Evolutionary conservation across 2,329 filamentous ascomycete species (phyloP), one percentile per base, ranked within the genome.

Genomic region (Didymella exigua): DNA sequence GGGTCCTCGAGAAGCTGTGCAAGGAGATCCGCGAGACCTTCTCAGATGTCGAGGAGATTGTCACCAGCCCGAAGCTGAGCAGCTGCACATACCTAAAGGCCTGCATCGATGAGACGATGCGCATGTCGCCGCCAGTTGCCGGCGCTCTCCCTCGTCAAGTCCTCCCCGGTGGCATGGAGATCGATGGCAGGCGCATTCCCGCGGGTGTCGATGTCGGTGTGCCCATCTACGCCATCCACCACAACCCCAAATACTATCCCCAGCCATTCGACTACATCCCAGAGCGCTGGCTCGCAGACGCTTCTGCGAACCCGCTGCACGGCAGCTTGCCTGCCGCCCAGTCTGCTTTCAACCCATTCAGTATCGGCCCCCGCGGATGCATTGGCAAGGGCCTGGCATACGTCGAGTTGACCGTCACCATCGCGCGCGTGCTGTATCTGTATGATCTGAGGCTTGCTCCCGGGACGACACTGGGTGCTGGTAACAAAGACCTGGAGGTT

Each of bases 301-400:
- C 67, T 0, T 52, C 61, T 0, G 54, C 54, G 14, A 74, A 75
- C 45, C 72, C 72, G 2, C 46, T 73, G 13, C 63, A 70, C 33
- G 49, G 36, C 36, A 66, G 66, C 27, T 63, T 75, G 23, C 24
- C 63, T 8, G 65, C 67, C 10, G 87, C 89, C 2, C 83, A 88
- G 45, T 81, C 80, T 29, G 89, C 89, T 0, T 93, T 90, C 75
- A 91, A 87, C 59, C 88, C 90, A 1, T 91, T 91, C 65, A 86
- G 83, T 40, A 78, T 90, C 58, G 89, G 89, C 0, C 85, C 87
- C 0, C 77, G 88, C 10, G 87, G 87, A 2, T 91, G 89, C 67
- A 89, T 91, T 49, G 89, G 88, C 0, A 90, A 90, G 79, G 82
- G 82, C 0, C 74, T 89, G 38, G 87, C 87, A 2, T 88, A 89